Conservation (phyloP, 1,139 yeast genomes). For the Yamadazyma blattariae region DNA sequence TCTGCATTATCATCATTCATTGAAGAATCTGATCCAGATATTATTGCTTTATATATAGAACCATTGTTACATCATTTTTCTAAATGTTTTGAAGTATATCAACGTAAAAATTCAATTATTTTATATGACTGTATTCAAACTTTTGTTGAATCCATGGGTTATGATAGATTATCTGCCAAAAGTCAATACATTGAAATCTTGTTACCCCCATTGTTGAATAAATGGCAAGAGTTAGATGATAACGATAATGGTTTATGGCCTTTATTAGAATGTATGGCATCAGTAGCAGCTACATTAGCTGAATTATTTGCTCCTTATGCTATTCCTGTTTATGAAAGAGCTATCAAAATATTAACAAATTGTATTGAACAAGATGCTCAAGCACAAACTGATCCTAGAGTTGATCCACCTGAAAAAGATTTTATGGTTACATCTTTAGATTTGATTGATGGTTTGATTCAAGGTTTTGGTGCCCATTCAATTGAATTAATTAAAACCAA, state of each 20-base stretch:
- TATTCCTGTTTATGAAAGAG: conserved; percentile 80
- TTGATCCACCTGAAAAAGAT: conserved; percentile 86
- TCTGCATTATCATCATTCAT: conserved; percentile 81
- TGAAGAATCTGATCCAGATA: conserved; percentile 68
- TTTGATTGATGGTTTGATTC: conserved; percentile 86
- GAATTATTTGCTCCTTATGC: conserved; percentile 88
- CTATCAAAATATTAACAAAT: conserved; percentile 63
- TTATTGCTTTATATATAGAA: conserved; percentile 46
- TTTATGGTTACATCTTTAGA: conserved; percentile 87
- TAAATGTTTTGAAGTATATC: conserved; percentile 72
- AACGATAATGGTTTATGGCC: conserved; percentile 89
- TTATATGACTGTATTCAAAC: conserved; percentile 93
- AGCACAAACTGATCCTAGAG: conserved; percentile 61
- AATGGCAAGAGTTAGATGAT: conserved; percentile 75
- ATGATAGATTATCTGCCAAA: conserved; percentile 49
- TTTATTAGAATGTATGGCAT: conserved; percentile 85
- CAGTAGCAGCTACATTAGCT: conserved; percentile 85
- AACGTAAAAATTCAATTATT: conserved; percentile 75
- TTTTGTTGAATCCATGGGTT: conserved; percentile 73
- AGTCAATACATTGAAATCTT: conserved; percentile 58
- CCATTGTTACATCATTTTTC: conserved; percentile 70
- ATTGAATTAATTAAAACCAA: conserved; percentile 51
- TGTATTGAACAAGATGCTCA: conserved; percentile 68
- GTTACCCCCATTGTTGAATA: conserved; percentile 75
- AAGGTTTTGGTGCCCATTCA: conserved; percentile 72